Conservation (phyloP, 257 asterid genomes). For the Jacaranda mimosifolia region DNA sequence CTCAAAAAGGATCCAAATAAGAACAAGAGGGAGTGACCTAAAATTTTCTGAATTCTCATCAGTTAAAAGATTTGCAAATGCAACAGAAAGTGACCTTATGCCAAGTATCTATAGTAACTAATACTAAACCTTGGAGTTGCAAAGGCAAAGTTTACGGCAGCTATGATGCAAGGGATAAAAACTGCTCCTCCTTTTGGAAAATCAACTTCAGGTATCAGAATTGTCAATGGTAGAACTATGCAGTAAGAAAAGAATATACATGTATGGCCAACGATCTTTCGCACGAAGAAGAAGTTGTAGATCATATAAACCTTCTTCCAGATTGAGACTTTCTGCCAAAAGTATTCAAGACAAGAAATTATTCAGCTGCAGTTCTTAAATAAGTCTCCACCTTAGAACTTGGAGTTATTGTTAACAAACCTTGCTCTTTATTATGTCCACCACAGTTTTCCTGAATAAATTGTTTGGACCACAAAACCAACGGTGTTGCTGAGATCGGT, state of each 20-base stretch:
- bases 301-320: conserved; percentile 93
- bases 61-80: neutral
- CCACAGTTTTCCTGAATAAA: conserved; percentile 86
- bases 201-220: conserved; percentile 69
- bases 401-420: conserved; percentile 38
- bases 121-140: conserved; percentile 85
- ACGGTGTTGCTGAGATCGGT: conserved; percentile 92
- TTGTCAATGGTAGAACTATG: conserved; percentile 65
- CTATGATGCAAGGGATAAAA: conserved; percentile 88
- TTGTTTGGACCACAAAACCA: conserved; percentile 99
- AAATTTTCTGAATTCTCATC: neutral
- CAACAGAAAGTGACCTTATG: neutral
- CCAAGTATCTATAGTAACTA: neutral
- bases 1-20: conserved; percentile 91
- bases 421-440: conserved; percentile 85
- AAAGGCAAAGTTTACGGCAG: conserved; percentile 72
- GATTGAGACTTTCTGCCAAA: conserved; percentile 73
- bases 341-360: neutral
- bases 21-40: conserved; percentile 93
- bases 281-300: conserved; percentile 97
- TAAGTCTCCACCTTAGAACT: no score
- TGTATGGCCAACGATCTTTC: conserved; percentile 92
- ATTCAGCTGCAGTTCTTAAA: no score
- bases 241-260: conserved; percentile 85
- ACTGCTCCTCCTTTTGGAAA: conserved; percentile 91